Conservation (phyloP, 2,329 filamentous ascomycete species). For the Ascochyta clinopodiicola region DNA sequence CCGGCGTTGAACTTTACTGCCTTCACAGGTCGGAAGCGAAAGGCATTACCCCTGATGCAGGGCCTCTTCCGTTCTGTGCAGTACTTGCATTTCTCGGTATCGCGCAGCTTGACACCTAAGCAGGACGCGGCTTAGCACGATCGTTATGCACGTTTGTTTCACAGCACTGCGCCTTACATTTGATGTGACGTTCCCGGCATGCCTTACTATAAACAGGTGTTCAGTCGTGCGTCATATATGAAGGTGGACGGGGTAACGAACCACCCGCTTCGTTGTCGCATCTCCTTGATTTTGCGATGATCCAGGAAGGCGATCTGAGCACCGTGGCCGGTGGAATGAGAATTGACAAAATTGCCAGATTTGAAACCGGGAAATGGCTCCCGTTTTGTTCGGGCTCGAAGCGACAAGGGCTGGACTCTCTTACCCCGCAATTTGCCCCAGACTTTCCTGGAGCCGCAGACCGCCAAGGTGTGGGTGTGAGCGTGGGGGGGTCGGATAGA, state of each 20-base stretch:
- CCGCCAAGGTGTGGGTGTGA: constrained; percentile 1
- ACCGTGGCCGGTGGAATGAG: constrained; percentile 10
- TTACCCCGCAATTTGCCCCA: constrained; percentile 15
- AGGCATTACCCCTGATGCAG: constrained; percentile 39
- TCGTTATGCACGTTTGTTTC: neutral
- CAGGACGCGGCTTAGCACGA: constrained; percentile 15
- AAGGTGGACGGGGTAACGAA: constrained; percentile 17
- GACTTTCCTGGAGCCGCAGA: constrained; percentile 6
- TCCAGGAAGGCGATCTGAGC: constrained; percentile 7
- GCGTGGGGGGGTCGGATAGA: neutral
- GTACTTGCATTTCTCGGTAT: constrained; percentile 40
- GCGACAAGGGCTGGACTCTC: neutral
- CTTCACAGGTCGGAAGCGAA: constrained; percentile 40
- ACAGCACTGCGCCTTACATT: constrained; percentile 28
- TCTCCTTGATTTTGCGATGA: constrained; percentile 13
- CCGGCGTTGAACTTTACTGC: constrained; percentile 43
- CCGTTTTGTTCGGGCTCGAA: constrained; percentile 18
- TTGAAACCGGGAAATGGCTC: constrained; percentile 23
- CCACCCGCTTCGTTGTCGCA: constrained; percentile 42
- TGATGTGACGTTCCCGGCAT: constrained; percentile 42
- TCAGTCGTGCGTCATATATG: constrained; percentile 20
- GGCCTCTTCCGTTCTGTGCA: constrained; percentile 36
- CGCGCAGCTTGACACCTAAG: constrained; percentile 37
- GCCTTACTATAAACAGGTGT: constrained; percentile 28
- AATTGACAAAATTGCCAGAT: constrained; percentile 20